These are phyloP conservation scores for Hypoxylon rubiginosum DNA, from an alignment of 2,329 filamentous ascomycete genomes.

Conservation along the genomic window DNA sequence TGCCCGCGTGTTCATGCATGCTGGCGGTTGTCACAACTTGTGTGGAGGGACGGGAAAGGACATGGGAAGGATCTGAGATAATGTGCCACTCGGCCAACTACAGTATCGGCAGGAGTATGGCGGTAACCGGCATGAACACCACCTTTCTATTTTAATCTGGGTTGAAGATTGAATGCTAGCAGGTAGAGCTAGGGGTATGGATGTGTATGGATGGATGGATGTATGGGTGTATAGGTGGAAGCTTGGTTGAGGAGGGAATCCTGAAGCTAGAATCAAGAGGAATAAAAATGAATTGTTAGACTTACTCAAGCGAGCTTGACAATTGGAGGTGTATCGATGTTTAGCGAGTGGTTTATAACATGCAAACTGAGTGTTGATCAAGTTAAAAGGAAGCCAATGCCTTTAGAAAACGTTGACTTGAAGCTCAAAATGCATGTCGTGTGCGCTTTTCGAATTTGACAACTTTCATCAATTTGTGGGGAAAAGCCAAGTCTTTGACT, in stretches of 20 bases:
- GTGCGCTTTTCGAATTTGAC: constrained; percentile 52
- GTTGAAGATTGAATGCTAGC: background rate
- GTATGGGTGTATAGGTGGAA: constrained; percentile 6
- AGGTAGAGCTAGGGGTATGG: constrained; percentile 19
- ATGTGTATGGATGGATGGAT: background rate
- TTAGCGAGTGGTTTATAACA: constrained; percentile 14
- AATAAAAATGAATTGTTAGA: constrained; percentile 4
- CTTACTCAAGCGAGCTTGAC: constrained; percentile 29
- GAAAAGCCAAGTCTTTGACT: constrained; percentile 38
- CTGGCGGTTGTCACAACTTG: constrained; percentile 14
- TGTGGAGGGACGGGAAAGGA: constrained; percentile 17
- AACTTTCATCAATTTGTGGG: constrained; percentile 55
- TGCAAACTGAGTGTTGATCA: constrained; percentile 13
- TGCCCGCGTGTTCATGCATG: constrained; percentile 32
- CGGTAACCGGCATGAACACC: constrained; percentile 19
- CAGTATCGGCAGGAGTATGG: constrained; percentile 7
- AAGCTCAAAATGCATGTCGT: constrained; percentile 41
- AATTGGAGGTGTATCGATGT: constrained; percentile 4
- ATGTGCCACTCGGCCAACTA: constrained; percentile 27
- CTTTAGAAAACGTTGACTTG: constrained; percentile 22
- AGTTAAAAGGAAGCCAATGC: constrained; percentile 26
- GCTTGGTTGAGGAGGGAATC: constrained; percentile 14
- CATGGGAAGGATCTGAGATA: constrained; percentile 23
- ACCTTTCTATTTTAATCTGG: constrained; percentile 8
- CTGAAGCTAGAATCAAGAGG: background rate